A percentile compares a stretch with the other conserved stretches of the same genome.
phyloP scores from a whole-genome alignment of 306 rosid genomes.

The Begonia masoniana region DNA sequence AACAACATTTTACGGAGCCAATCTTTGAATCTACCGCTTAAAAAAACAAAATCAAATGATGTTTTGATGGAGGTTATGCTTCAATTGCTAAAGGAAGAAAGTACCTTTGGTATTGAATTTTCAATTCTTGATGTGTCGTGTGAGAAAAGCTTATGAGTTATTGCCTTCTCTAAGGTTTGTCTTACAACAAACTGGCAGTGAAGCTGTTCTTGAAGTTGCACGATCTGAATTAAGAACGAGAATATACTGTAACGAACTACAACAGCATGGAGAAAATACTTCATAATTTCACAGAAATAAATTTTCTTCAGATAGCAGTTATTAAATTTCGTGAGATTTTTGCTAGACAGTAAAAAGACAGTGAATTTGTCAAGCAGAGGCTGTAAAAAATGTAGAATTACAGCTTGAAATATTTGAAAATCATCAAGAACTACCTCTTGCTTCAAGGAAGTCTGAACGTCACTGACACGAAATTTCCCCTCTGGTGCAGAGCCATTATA shows the following conservation, averaged over 20 bases:
- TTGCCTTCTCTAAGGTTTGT: constrained; percentile 53
- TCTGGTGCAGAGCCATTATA: constrained; percentile 27
- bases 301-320: no score
- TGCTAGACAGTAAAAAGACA: no score
- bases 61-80: not conserved
- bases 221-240: constrained; percentile 35
- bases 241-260: constrained; percentile 10
- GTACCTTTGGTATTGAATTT: constrained; percentile 63
- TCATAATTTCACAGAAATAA: no score
- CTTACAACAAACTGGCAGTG: constrained; percentile 55
- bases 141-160: constrained; percentile 38
- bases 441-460: constrained; percentile 53
- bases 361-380: not conserved
- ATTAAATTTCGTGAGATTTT: no score
- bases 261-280: not conserved
- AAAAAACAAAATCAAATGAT: not conserved
- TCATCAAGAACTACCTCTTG: constrained; percentile 39
- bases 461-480: constrained; percentile 25
- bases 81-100: not conserved
- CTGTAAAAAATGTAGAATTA: not conserved
- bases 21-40: not conserved
- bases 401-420: not conserved
- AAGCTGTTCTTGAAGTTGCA: constrained; percentile 58
- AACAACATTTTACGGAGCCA: no score
- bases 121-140: constrained; percentile 22